phyloP scores from a whole-genome alignment of 2,329 filamentous ascomycete species.

The Fusarium pseudocircinatum region DNA sequence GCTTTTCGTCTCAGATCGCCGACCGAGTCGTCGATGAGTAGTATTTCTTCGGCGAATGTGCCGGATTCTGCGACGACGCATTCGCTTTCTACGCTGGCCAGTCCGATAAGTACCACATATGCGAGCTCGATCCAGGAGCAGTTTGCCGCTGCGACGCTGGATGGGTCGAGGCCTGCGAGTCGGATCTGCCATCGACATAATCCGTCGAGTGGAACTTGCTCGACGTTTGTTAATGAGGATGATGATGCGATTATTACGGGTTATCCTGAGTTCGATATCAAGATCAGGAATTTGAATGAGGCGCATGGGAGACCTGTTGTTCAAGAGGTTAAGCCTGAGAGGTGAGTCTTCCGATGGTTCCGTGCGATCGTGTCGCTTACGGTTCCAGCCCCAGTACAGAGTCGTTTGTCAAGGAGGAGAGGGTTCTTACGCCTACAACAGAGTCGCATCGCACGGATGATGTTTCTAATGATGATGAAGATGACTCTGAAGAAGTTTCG shows the following conservation, averaged over 20 bases:
- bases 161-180: conserved; percentile 40
- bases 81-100: conserved; percentile 49
- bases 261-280: conserved; percentile 43
- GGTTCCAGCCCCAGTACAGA: conserved; percentile 23
- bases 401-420: conserved; percentile 37
- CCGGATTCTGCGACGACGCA: conserved; percentile 53
- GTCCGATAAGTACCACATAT: conserved; percentile 50
- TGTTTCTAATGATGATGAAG: conserved; percentile 21
- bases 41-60: conserved; percentile 50
- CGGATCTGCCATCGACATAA: conserved; percentile 48
- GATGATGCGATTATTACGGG: conserved; percentile 42
- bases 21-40: conserved; percentile 52
- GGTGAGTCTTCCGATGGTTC: conserved; percentile 3
- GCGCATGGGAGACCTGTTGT: not conserved
- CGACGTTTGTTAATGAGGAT: conserved; percentile 51
- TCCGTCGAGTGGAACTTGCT: conserved; percentile 50
- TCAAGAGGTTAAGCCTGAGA: conserved; percentile 16
- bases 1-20: conserved; percentile 48
- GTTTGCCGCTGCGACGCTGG: conserved; percentile 42
- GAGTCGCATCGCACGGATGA: conserved; percentile 10
- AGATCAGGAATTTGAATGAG: conserved; percentile 34
- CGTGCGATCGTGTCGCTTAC: conserved; percentile 5
- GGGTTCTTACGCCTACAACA: conserved; percentile 26
- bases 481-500: conserved; percentile 41
- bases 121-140: conserved; percentile 48